Conservation (phyloP, 345 rosid genomes). For the Linum lewisii region DNA sequence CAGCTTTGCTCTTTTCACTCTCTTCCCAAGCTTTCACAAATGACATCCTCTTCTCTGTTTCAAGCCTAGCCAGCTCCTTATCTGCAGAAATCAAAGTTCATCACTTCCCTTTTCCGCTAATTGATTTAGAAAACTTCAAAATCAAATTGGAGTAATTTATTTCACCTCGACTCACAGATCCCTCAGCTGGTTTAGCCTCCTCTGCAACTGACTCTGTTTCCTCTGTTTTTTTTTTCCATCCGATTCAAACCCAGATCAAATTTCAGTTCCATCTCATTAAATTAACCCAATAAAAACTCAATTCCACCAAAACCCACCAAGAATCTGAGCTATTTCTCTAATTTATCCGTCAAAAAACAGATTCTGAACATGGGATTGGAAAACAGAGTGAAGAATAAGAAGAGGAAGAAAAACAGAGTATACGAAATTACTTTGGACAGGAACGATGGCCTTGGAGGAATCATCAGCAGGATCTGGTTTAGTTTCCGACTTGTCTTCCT, state of each 20-base stretch:
- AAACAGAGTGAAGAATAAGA: not conserved
- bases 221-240: slow-evolving; percentile 21
- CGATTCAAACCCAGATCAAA: not conserved
- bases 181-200: slow-evolving; percentile 23
- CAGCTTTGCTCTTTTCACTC: slow-evolving; percentile 81
- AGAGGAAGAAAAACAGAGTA: not conserved
- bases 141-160: not conserved
- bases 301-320: no score
- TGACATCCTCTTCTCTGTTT: slow-evolving; percentile 60
- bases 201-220: slow-evolving; percentile 25
- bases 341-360: no score
- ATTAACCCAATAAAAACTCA: no score
- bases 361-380: no score
- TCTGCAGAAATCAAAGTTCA: slow-evolving; percentile 29
- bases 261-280: no score
- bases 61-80: slow-evolving; percentile 66
- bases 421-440: slow-evolving; percentile 26
- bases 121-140: not conserved
- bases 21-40: slow-evolving; percentile 96
- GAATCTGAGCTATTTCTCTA: no score
- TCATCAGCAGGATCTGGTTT: slow-evolving; percentile 20
- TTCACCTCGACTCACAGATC: slow-evolving; percentile 51
- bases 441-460: slow-evolving; percentile 22
- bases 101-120: not conserved
- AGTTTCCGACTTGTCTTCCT: slow-evolving; percentile 22